Evolutionary conservation across 2,329 filamentous ascomycete species (phyloP).

Genomic region (Ceratocystis smalleyi): DNA sequence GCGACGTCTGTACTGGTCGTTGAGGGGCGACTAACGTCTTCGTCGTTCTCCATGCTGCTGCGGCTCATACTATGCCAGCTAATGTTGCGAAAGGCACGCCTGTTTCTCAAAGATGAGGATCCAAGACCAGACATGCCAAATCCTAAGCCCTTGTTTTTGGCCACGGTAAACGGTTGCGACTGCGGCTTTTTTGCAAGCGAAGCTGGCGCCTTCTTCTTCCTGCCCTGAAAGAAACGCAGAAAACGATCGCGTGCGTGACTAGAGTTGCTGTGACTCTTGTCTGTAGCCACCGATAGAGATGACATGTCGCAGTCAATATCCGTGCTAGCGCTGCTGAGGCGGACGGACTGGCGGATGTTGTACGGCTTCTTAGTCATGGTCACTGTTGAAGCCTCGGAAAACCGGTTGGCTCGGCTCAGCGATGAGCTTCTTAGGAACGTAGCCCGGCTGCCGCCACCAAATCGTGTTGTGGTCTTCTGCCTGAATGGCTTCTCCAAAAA

Average conservation of each 20-base stretch:
- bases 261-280: constrained; percentile 7
- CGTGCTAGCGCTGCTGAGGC: constrained; percentile 11
- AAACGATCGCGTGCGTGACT: background rate
- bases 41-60: background rate
- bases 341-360: constrained; percentile 11
- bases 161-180: background rate
- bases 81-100: background rate
- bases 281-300: background rate
- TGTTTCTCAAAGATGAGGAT: background rate
- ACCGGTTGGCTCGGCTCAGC: background rate
- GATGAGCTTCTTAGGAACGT: constrained; percentile 11
- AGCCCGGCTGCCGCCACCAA: constrained; percentile 5
- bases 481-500: constrained; percentile 13
- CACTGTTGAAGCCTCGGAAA: constrained; percentile 11
- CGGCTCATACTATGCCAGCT: background rate
- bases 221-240: constrained; percentile 7
- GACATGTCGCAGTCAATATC: constrained; percentile 4
- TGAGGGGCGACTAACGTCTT: constrained; percentile 7
- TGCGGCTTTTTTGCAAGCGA: constrained; percentile 13
- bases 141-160: background rate
- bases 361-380: constrained; percentile 5
- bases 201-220: constrained; percentile 11
- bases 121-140: background rate
- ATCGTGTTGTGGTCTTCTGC: constrained; percentile 1
- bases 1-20: constrained; percentile 2